Percentiles rank a stretch among this genome's conserved stretches.
Evolutionary conservation across 2,329 filamentous ascomycete genomes (phyloP).

Genomic region (Paradendryphiella salina): DNA sequence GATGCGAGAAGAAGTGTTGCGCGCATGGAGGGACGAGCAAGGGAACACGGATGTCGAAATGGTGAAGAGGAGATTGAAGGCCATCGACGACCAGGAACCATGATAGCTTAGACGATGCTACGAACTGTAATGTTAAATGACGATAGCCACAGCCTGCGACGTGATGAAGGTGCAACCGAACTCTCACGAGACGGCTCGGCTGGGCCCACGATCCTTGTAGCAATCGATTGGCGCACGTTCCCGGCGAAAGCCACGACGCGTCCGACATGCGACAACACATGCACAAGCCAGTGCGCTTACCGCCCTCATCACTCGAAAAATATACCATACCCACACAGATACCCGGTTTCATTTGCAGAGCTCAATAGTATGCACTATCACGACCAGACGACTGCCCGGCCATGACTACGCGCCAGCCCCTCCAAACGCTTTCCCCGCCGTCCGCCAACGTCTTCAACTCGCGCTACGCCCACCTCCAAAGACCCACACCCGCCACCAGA

Average conservation of each 20-base stretch:
- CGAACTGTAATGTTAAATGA: background rate
- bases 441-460: slow-evolving; percentile 31
- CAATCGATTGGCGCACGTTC: slow-evolving; percentile 25
- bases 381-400: slow-evolving; percentile 12
- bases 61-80: slow-evolving; percentile 40
- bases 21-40: slow-evolving; percentile 42
- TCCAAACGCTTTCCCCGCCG: slow-evolving; percentile 40
- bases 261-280: slow-evolving; percentile 24
- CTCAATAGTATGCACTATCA: slow-evolving; percentile 22
- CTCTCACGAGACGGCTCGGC: background rate
- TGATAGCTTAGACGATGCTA: slow-evolving; percentile 15
- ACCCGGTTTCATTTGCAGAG: background rate
- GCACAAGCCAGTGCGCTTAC: slow-evolving; percentile 14
- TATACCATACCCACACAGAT: slow-evolving; percentile 3
- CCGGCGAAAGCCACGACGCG: slow-evolving; percentile 30
- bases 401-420: slow-evolving; percentile 44
- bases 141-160: background rate
- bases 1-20: slow-evolving; percentile 68
- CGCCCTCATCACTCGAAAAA: slow-evolving; percentile 2
- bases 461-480: slow-evolving; percentile 28
- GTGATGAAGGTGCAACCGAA: background rate
- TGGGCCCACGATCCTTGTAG: slow-evolving; percentile 15
- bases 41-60: slow-evolving; percentile 38
- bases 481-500: slow-evolving; percentile 16
- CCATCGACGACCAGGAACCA: slow-evolving; percentile 42